Conservation (phyloP, 371 early-diverging fungal species). For the Funneliformis caledonium region DNA sequence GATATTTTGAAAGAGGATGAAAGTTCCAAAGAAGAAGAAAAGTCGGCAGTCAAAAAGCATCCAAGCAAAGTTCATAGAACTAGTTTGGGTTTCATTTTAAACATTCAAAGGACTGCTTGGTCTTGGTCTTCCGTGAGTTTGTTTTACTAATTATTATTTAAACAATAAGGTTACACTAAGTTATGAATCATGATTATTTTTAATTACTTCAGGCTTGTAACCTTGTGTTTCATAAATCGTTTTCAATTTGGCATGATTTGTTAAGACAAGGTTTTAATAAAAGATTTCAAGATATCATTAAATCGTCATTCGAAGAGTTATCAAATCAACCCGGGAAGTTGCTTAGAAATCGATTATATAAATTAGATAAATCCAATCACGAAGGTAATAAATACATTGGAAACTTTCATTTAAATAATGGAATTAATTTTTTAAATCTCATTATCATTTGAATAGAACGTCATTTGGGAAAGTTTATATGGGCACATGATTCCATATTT, state of each 20-base stretch:
- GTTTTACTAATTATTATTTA: background rate
- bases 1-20: slow-evolving; percentile 47
- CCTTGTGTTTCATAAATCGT: slow-evolving; percentile 40
- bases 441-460: slow-evolving; percentile 11
- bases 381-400: slow-evolving; percentile 25
- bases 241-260: slow-evolving; percentile 50
- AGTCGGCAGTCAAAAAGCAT: background rate
- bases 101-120: slow-evolving; percentile 8
- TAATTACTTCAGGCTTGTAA: slow-evolving; percentile 37
- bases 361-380: slow-evolving; percentile 13
- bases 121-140: slow-evolving; percentile 34
- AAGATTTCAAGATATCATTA: slow-evolving; percentile 38
- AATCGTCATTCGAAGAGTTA: background rate
- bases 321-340: slow-evolving; percentile 27
- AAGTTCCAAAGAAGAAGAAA: background rate
- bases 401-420: background rate
- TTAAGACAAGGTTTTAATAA: slow-evolving; percentile 49
- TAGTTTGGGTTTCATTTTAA: slow-evolving; percentile 32
- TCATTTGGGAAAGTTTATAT: slow-evolving; percentile 36
- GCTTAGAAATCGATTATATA: background rate
- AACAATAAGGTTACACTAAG: too few species aligned
- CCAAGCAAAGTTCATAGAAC: slow-evolving; percentile 18
- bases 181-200: background rate
- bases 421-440: background rate
- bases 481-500: slow-evolving; percentile 12